Conservation (phyloP, 345 rosid species). For the Acer saccharum region DNA sequence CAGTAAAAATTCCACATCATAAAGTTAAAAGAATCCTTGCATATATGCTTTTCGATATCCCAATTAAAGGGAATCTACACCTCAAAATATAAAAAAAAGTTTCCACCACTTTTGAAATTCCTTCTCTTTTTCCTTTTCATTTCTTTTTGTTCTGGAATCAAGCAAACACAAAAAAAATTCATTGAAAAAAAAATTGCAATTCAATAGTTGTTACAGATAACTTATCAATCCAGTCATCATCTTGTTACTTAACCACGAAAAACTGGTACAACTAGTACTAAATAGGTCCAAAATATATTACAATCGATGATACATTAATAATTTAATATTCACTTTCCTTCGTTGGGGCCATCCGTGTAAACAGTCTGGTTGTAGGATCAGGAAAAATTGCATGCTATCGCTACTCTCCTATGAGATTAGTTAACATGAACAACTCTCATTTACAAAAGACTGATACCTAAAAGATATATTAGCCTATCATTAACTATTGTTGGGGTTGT, state of each 20-base stretch:
- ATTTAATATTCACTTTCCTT: not conserved
- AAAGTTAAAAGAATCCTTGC: not conserved
- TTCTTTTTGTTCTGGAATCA: not conserved
- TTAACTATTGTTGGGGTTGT: conserved; percentile 71
- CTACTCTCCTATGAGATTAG: not conserved
- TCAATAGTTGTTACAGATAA: not conserved
- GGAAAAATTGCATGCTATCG: not conserved
- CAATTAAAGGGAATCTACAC: not conserved
- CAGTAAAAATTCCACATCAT: no score
- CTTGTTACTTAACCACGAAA: not conserved
- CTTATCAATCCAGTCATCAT: not conserved
- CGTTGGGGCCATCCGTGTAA: not conserved
- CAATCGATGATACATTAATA: not conserved
- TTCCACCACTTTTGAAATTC: not conserved
- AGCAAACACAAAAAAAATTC: not conserved
- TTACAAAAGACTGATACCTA: conserved; percentile 14
- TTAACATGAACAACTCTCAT: not conserved
- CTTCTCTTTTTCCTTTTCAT: not conserved
- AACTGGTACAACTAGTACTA: not conserved
- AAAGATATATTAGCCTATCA: conserved; percentile 21
- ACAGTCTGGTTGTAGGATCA: not conserved
- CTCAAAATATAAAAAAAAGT: not conserved
- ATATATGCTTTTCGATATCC: not conserved
- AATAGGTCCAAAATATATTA: not conserved
- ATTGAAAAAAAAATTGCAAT: no score